A percentile compares a stretch with the other conserved stretches of the same genome.
phyloP scores from a whole-genome alignment of 768 basidiomycete species.

The Tylopilus felleus region DNA sequence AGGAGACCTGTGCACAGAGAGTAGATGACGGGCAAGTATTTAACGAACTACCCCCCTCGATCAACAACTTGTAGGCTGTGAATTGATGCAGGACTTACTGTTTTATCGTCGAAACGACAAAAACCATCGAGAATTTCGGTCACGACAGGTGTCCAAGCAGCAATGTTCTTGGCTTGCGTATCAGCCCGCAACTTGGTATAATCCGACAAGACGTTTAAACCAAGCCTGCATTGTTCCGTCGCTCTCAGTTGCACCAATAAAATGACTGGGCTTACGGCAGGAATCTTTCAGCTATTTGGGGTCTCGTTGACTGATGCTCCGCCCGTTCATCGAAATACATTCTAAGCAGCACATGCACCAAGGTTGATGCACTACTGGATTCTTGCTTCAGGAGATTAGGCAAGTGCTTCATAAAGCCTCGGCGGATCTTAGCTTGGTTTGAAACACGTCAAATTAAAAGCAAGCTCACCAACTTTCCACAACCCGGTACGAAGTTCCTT shows the following conservation, averaged over 20 bases:
- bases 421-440: constrained; percentile 1
- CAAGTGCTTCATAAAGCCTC: constrained; percentile 99
- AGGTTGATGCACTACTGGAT: constrained; percentile 92
- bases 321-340: constrained; percentile 94
- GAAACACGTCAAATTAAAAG: neutral
- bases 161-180: constrained; percentile 90
- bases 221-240: constrained; percentile 53
- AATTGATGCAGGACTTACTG: constrained; percentile 53
- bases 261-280: constrained; percentile 50
- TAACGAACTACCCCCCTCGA: constrained; percentile 61
- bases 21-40: constrained; percentile 88
- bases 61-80: constrained; percentile 2
- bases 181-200: constrained; percentile 88
- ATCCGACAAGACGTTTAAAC: constrained; percentile 83
- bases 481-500: constrained; percentile 94
- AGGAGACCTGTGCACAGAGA: constrained; percentile 85
- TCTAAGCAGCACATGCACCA: constrained; percentile 85
- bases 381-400: constrained; percentile 98
- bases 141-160: constrained; percentile 99
- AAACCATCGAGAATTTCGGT: constrained; percentile 91
- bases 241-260: neutral
- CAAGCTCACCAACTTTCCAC: constrained; percentile 96
- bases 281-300: constrained; percentile 72
- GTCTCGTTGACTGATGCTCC: constrained; percentile 80
- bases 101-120: constrained; percentile 83